Evolutionary conservation across 2,329 filamentous ascomycete genomes (phyloP).

Genomic region (Colletotrichum tamarilloi): DNA sequence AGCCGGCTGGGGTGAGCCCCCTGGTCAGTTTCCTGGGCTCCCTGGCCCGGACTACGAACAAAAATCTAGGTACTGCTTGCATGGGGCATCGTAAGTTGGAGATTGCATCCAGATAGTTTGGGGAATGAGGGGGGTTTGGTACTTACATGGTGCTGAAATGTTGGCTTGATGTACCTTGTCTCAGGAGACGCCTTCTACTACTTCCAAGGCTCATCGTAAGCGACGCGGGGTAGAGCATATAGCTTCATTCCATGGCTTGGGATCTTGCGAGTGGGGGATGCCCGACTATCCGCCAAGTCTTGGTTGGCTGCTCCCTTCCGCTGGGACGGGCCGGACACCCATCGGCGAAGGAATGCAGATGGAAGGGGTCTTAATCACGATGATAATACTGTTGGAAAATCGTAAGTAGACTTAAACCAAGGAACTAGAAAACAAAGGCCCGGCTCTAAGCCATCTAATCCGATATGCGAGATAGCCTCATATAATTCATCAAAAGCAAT

Average conservation of each 20-base stretch:
- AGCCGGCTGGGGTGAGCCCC: constrained; percentile 13
- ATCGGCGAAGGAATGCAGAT: not conserved
- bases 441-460: constrained; percentile 29
- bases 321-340: constrained; percentile 11
- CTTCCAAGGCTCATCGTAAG: not conserved
- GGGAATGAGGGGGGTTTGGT: constrained; percentile 4
- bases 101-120: not conserved
- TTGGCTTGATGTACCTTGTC: no score
- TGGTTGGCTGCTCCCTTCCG: constrained; percentile 6
- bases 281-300: constrained; percentile 20
- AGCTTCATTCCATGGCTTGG: not conserved
- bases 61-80: no score
- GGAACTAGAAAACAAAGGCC: not conserved
- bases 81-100: not conserved
- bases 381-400: no score
- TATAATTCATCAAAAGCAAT: constrained; percentile 15
- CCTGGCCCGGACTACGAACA: not conserved
- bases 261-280: not conserved
- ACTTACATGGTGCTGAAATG: not conserved
- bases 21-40: not conserved
- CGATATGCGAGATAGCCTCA: constrained; percentile 26
- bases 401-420: not conserved
- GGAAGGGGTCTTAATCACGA: not conserved
- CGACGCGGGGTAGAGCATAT: not conserved
- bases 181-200: not conserved